Evolutionary conservation across 73 alveolate species (phyloP).

Genomic region (Symbiodinium natans): DNA sequence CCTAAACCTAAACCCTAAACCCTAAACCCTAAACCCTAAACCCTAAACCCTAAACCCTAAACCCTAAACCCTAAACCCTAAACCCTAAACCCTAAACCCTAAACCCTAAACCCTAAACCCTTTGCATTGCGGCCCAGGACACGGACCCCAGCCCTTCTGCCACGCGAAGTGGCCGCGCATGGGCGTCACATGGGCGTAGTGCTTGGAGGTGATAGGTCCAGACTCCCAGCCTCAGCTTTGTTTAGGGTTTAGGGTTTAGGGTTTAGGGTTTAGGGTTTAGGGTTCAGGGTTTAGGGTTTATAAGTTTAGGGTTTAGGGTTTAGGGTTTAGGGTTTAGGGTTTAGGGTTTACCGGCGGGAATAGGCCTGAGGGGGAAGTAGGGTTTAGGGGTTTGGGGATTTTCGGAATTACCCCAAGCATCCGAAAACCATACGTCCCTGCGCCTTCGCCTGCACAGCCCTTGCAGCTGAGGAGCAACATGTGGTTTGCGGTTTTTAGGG

Average conservation of each 20-base stretch:
- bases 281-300: neutral
- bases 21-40: neutral
- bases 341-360: too few species aligned
- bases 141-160: conserved; percentile 88
- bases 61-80: neutral
- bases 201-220: conserved; percentile 89
- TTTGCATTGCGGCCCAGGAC: neutral
- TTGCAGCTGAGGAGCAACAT: too few species aligned
- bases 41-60: neutral
- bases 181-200: conserved; percentile 89
- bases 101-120: neutral
- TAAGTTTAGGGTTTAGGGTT: too few species aligned
- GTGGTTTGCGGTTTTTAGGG: too few species aligned
- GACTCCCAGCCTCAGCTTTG: conserved; percentile 56
- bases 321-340: too few species aligned
- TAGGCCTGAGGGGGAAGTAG: too few species aligned
- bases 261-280: neutral
- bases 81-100: neutral
- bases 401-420: too few species aligned
- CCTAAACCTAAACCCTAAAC: neutral
- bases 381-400: too few species aligned
- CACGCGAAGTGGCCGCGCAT: conserved; percentile 92
- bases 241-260: conserved; percentile 6
- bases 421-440: too few species aligned
- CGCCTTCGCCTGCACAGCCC: neutral